Base-by-base conservation (phyloP, 148 eudicot species). In the Suaeda aralocaspica region DNA sequence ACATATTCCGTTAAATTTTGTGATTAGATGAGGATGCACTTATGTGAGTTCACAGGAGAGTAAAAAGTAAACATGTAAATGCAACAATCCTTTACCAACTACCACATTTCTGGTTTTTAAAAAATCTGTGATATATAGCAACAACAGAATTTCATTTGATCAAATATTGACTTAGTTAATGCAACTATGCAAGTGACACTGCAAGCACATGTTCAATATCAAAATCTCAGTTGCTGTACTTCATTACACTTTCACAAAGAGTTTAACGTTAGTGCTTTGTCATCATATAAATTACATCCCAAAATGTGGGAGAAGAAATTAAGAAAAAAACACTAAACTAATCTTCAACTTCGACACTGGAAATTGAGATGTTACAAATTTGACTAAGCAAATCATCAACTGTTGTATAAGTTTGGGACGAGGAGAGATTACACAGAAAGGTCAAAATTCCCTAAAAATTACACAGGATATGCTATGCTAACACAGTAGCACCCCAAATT, bases 1-100 rank as follows among this genome's bases (percentile, higher is more conserved):
- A 21, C 55, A 46, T 52, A 59, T 49, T 76, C 83, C 84, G 77
- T 39, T 64, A 79, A 79, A 66, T 67, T 80, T 75, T 82, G 72
- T 41, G 76, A 73, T 83, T n/a, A 60, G 55, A 73, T 73, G 52
- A 56, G 73, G 55, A 71, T 72, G 72, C 64, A 36, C 30, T 72
- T 67, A 68, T 30, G 59, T 80, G 80, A 60, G 75, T 69, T 69
- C 29, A 74, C 33, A 49, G 64, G 56, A 42, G 31, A 59, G 31
- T n/a, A 14, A 52, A 26, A 44, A 14, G 72, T 72, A 29, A 66
- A 64, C 68, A 68, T 46, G 77, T 55, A 71, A 67, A 68, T 66
- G 79, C 79, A 67, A 74, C 70, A 64, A 60, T 59, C 28, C 70
- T 71, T 70, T 68, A 58, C 71, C 81, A 78, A 74, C 81, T 78